A percentile compares a stretch with the other conserved stretches of the same genome.
These are phyloP conservation scores for Phtheirospermum japonicum DNA, from an alignment of 257 asterid species.

Conservation along the genomic window DNA sequence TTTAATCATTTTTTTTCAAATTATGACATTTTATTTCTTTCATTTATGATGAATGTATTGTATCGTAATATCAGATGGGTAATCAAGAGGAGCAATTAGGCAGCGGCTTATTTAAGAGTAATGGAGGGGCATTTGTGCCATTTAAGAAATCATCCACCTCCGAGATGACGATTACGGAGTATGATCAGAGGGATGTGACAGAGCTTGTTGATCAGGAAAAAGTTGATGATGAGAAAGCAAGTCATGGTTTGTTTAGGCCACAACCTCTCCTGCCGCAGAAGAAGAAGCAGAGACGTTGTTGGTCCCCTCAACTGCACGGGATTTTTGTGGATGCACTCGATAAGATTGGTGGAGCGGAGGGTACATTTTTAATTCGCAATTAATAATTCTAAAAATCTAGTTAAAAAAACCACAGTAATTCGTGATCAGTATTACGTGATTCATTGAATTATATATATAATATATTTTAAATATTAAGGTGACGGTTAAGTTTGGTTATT, in stretches of 20 bases:
- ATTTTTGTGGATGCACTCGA: background rate
- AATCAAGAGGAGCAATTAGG: conserved; percentile 29
- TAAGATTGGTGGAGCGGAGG: background rate
- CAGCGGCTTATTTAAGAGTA: conserved; percentile 20
- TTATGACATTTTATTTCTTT: background rate
- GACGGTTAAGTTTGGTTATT: too few relatives aligned
- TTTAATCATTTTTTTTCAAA: too few relatives aligned
- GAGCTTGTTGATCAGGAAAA: too few relatives aligned
- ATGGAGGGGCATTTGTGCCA: conserved; percentile 37
- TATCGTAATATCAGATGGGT: too few relatives aligned
- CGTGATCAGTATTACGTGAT: too few relatives aligned
- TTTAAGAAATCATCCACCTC: conserved; percentile 22
- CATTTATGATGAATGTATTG: background rate
- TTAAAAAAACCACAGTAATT: too few relatives aligned
- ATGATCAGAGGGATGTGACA: too few relatives aligned
- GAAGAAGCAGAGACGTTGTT: conserved; percentile 3
- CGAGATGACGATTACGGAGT: background rate
- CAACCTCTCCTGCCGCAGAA: background rate
- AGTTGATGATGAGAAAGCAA: too few relatives aligned
- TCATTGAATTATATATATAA: too few relatives aligned
- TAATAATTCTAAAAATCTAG: too few relatives aligned
- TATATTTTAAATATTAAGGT: too few relatives aligned
- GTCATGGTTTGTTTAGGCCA: too few relatives aligned
- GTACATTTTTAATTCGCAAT: background rate
- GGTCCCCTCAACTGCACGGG: background rate